Evolutionary conservation across 2,329 filamentous ascomycete species (phyloP), one percentile per base, ranked within the genome.

Genomic region (Aureobasidium melanogenum): DNA sequence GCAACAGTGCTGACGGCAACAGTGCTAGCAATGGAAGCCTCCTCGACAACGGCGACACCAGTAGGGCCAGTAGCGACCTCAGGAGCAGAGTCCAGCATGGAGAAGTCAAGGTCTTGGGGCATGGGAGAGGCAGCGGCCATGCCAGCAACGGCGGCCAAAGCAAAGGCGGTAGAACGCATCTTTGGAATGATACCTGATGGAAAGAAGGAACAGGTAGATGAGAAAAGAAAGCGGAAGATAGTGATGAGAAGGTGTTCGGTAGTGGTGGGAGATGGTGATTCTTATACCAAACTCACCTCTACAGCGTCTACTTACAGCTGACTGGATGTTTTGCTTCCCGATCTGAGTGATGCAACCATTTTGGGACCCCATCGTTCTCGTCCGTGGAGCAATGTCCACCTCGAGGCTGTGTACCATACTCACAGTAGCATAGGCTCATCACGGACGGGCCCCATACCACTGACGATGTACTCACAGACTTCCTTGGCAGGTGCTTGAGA

Each of bases 21-120:
- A 46, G 65, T 60, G 60, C 51, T 62, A 44, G 41, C 51, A 46
- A 64, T 62, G 44, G 48, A 47, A 28, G 58, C 61, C 43, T 66
- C 51, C 9, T 62, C 50, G 15, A 58, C 24, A 30, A 65, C 63
- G 15, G 47, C 61, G 19, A 51, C 44, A 47, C 47, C 46, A 34
- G 63, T 60, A 41, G 66, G 66, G 19, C 62, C 66, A 39, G 64
- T 65, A 17, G 52, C 61, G n/a, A 63, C 60, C 36, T 63, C 62
- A 38, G 62, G 58, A 32, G 65, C 66, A 26, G 63, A 62, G 19
- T 62, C 54, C 10, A 68, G 61, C 14, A 58, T 59, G 44, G 56
- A 62, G 30, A 64, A 62, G 57, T 68, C 65, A 43, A 67, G 64
- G 54, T 66, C 58, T 51, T 68, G 67, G 17, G 65, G 65, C n/a